These are phyloP conservation scores for Rhodotorula sp. DNA, from an alignment of 1,284 basidiomycete species.

Conservation along the genomic window DNA sequence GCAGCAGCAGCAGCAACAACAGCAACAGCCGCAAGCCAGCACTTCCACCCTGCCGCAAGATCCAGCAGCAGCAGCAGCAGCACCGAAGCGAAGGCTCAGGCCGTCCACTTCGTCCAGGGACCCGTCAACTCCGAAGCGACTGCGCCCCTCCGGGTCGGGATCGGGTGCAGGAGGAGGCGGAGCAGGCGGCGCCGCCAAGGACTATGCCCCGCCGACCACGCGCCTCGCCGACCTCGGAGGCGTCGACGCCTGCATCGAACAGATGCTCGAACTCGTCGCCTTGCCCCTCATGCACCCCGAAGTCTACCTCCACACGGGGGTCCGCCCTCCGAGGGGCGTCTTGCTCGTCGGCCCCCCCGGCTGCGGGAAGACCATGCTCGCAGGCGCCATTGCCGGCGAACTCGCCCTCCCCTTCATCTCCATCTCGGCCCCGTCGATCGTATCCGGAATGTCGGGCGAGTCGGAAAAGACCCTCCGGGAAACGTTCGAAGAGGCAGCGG, in stretches of 20 bases:
- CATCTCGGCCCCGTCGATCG: conserved; percentile 89
- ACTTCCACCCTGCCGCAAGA: neutral
- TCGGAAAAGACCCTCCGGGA: conserved; percentile 93
- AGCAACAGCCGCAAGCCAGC: neutral
- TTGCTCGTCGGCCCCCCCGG: conserved; percentile 93
- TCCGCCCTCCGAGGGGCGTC: conserved; percentile 90
- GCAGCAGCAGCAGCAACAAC: neutral
- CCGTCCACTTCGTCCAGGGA: conserved; percentile 24
- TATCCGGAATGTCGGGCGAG: conserved; percentile 97
- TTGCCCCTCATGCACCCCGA: conserved; percentile 95
- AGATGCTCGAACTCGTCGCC: conserved; percentile 90
- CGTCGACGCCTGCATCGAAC: conserved; percentile 79
- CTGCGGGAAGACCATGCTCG: conserved; percentile 90
- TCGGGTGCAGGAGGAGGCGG: neutral
- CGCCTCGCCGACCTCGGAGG: conserved; percentile 81
- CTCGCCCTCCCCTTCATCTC: conserved; percentile 88
- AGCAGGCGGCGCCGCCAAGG: neutral
- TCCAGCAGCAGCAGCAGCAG: neutral
- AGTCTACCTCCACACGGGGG: conserved; percentile 88
- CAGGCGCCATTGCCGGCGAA: conserved; percentile 91
- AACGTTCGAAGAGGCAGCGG: conserved; percentile 94
- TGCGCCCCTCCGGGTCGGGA: conserved; percentile 15
- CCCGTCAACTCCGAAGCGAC: conserved; percentile 36
- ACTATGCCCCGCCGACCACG: conserved; percentile 27
- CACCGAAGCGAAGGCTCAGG: conserved; percentile 36